Conservation (phyloP, 257 asterid species). For the Linaria vulgaris region DNA sequence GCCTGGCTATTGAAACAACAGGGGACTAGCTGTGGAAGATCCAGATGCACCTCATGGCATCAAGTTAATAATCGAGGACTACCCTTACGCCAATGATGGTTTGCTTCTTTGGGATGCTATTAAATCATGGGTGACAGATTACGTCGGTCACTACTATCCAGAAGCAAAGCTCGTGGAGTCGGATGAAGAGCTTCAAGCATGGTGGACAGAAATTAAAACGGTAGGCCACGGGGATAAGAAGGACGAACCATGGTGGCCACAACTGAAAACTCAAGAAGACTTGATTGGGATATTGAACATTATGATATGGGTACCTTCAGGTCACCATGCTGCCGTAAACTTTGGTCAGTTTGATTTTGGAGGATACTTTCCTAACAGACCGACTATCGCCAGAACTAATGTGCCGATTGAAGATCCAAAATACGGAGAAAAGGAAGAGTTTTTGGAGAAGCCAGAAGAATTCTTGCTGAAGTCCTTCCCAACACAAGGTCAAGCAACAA, state of each 20-base stretch:
- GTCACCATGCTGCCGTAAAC: slow-evolving; percentile 83
- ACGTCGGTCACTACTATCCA: slow-evolving; percentile 54
- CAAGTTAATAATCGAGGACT: slow-evolving; percentile 69
- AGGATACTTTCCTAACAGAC: slow-evolving; percentile 75
- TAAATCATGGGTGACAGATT: slow-evolving; percentile 67
- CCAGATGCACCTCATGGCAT: slow-evolving; percentile 65
- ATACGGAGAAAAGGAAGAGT: slow-evolving; percentile 35
- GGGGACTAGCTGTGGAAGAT: slow-evolving; percentile 87
- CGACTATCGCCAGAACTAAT: slow-evolving; percentile 50
- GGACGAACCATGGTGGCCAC: slow-evolving; percentile 82
- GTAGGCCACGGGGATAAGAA: slow-evolving; percentile 74
- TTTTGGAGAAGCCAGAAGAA: slow-evolving; percentile 55
- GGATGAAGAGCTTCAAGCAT: slow-evolving; percentile 64
- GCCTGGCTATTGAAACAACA: slow-evolving; percentile 14
- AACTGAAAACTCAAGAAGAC: slow-evolving; percentile 40
- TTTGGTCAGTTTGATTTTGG: slow-evolving; percentile 71
- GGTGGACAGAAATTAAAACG: slow-evolving; percentile 76
- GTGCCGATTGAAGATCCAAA: slow-evolving; percentile 70
- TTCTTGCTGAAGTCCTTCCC: slow-evolving; percentile 59
- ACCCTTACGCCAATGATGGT: slow-evolving; percentile 80
- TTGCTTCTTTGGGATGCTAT: slow-evolving; percentile 68
- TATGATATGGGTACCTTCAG: slow-evolving; percentile 71
- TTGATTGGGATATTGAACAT: slow-evolving; percentile 55
- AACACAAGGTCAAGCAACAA: slow-evolving; percentile 59
- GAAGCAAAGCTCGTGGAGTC: slow-evolving; percentile 32